phyloP scores from a whole-genome alignment of 768 basidiomycete genomes.

The Russula compacta region DNA sequence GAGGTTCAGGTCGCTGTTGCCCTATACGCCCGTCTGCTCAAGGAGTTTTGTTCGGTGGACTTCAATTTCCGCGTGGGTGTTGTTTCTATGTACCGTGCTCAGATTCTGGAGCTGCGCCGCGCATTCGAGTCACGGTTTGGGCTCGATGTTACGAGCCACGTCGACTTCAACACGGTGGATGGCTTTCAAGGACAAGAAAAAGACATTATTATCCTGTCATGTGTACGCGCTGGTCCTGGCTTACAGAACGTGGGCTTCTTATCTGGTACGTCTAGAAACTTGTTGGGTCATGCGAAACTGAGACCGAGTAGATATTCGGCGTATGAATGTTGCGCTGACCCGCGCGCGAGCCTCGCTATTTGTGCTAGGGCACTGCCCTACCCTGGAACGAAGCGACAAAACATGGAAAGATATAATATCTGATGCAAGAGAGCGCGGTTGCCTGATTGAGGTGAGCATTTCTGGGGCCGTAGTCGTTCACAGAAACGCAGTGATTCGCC shows the following conservation, averaged over 20 bases:
- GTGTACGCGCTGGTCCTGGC: conserved; percentile 89
- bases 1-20: conserved; percentile 73
- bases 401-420: conserved; percentile 71
- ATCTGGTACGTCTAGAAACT: conserved; percentile 40
- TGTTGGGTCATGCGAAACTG: neutral
- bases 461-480: neutral
- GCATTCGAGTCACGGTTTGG: conserved; percentile 70
- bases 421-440: conserved; percentile 60
- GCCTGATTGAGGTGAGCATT: conserved; percentile 54
- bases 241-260: conserved; percentile 81
- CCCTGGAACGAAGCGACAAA: conserved; percentile 76
- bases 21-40: conserved; percentile 61
- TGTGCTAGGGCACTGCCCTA: conserved; percentile 84
- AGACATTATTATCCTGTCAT: conserved; percentile 94
- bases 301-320: conserved; percentile 49
- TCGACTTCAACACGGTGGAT: conserved; percentile 97
- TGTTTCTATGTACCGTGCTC: conserved; percentile 93
- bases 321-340: conserved; percentile 99
- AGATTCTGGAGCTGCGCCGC: conserved; percentile 64
- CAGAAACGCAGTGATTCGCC: neutral
- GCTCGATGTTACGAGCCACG: conserved; percentile 49
- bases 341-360: conserved; percentile 91
- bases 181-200: conserved; percentile 99
- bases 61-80: conserved; percentile 55
- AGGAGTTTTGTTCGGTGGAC: conserved; percentile 47